Evolutionary conservation across 2,329 filamentous ascomycete species (phyloP).

Genomic region (Fusarium zealandicum): DNA sequence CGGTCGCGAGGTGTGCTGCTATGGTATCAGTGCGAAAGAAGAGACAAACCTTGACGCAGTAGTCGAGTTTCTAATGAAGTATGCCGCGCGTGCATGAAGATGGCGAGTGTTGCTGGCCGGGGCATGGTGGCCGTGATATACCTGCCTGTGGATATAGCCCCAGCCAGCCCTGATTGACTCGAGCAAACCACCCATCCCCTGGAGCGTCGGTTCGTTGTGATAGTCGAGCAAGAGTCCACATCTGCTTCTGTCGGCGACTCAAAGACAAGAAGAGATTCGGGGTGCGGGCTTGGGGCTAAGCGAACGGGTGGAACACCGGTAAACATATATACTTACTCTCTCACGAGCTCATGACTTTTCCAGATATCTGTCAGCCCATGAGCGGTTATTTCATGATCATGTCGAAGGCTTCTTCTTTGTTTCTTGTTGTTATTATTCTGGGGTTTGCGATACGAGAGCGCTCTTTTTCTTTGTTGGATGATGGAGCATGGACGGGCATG

Average conservation of each 20-base stretch:
- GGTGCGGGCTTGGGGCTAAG: constrained; percentile 25
- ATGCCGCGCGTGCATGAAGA: constrained; percentile 70
- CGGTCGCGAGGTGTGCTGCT: constrained; percentile 95
- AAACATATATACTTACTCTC: constrained; percentile 45
- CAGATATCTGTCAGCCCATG: constrained; percentile 35
- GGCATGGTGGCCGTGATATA: constrained; percentile 20
- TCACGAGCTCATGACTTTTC: constrained; percentile 47
- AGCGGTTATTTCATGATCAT: constrained; percentile 27
- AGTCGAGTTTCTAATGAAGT: constrained; percentile 93
- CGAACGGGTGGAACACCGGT: constrained; percentile 33
- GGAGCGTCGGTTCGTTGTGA: constrained; percentile 4
- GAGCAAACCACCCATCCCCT: constrained; percentile 3
- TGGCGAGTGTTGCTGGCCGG: constrained; percentile 12
- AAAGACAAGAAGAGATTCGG: constrained; percentile 17
- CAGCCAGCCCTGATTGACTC: constrained; percentile 5
- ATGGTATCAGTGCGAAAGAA: constrained; percentile 98
- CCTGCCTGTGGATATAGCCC: constrained; percentile 11
- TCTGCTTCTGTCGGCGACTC: constrained; percentile 2
- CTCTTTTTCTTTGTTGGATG: constrained; percentile 26
- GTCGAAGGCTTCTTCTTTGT: constrained; percentile 38
- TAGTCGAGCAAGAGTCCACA: constrained; percentile 1
- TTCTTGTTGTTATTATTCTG: constrained; percentile 18
- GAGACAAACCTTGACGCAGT: constrained; percentile 98
- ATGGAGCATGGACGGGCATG: constrained; percentile 36
- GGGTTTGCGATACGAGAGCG: constrained; percentile 1